Evolutionary conservation across 768 basidiomycete genomes (phyloP).

Genomic region (Tephrocybe rancida): DNA sequence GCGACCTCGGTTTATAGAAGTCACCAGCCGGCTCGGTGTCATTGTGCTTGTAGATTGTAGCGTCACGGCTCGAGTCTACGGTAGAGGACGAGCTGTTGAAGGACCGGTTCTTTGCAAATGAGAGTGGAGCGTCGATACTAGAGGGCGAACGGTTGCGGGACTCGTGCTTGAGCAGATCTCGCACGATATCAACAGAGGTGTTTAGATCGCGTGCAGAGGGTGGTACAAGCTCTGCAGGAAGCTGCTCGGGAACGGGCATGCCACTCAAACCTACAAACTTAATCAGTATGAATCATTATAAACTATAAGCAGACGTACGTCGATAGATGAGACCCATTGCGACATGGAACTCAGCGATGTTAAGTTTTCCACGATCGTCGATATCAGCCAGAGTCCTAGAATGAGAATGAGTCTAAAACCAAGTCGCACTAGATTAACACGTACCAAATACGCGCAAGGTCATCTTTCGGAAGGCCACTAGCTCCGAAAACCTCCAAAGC

Average conservation of each 20-base stretch:
- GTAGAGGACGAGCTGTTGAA: constrained; percentile 59
- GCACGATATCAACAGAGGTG: constrained; percentile 86
- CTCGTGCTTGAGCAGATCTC: constrained; percentile 86
- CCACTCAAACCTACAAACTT: constrained; percentile 79
- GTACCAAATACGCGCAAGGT: constrained; percentile 92
- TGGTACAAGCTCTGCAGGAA: constrained; percentile 89
- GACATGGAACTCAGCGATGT: constrained; percentile 95
- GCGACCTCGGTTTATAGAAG: constrained; percentile 77
- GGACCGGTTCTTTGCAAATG: constrained; percentile 69
- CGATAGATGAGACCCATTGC: constrained; percentile 99
- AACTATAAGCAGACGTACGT: constrained; percentile 54
- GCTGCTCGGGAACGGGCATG: constrained; percentile 82
- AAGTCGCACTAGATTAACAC: constrained; percentile 19
- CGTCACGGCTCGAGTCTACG: constrained; percentile 71
- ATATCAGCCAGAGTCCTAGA: constrained; percentile 88
- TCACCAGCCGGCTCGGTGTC: constrained; percentile 59
- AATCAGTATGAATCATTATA: background rate
- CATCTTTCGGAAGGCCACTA: constrained; percentile 86
- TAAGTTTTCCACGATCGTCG: constrained; percentile 93
- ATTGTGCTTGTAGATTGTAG: constrained; percentile 88
- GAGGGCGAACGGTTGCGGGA: constrained; percentile 71
- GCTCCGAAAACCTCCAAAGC: constrained; percentile 94
- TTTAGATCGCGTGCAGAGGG: constrained; percentile 91
- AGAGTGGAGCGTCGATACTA: constrained; percentile 52
- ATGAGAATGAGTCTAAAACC: constrained; percentile 5